Percentiles rank a stretch among this genome's conserved stretches.
These are phyloP conservation scores for Somion occarium DNA, from an alignment of 1,284 basidiomycete species.

Conservation along the genomic window DNA sequence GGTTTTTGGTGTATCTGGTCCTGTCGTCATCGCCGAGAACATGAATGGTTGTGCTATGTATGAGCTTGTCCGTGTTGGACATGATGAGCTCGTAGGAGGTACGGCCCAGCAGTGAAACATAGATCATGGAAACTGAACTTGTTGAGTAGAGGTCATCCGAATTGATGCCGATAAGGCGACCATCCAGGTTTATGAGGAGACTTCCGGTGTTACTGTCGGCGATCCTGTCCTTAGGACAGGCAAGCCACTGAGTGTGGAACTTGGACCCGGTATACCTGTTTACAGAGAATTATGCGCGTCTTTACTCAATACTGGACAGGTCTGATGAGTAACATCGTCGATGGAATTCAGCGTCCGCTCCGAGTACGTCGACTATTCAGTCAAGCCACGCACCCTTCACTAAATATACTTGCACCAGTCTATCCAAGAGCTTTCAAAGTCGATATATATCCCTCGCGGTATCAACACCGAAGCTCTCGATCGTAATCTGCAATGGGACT, in stretches of 20 bases:
- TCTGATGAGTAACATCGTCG: slow-evolving; percentile 98
- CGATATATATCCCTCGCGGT: slow-evolving; percentile 97
- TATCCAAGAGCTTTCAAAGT: slow-evolving; percentile 95
- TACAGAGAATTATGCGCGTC: slow-evolving; percentile 4
- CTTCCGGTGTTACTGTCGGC: slow-evolving; percentile 95
- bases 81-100: slow-evolving; percentile 97
- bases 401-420: slow-evolving; percentile 40
- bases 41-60: slow-evolving; percentile 98
- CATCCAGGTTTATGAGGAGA: slow-evolving; percentile 99
- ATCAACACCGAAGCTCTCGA: slow-evolving; percentile 97
- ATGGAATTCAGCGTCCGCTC: slow-evolving; percentile 92
- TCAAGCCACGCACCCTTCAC: slow-evolving; percentile 15
- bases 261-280: slow-evolving; percentile 77
- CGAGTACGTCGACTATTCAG: slow-evolving; percentile 45
- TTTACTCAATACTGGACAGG: slow-evolving; percentile 41
- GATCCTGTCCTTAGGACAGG: slow-evolving; percentile 97
- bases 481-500: slow-evolving; percentile 91
- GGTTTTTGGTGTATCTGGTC: slow-evolving; percentile 93
- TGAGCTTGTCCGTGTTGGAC: slow-evolving; percentile 93
- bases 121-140: neutral
- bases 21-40: slow-evolving; percentile 95
- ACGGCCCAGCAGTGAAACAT: slow-evolving; percentile 15
- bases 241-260: slow-evolving; percentile 95
- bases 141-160: slow-evolving; percentile 83
- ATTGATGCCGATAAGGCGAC: slow-evolving; percentile 97